Evolutionary conservation across 2,329 filamentous ascomycete genomes (phyloP), one percentile per base, ranked within the genome.

Genomic region (Aciculosporium take): DNA sequence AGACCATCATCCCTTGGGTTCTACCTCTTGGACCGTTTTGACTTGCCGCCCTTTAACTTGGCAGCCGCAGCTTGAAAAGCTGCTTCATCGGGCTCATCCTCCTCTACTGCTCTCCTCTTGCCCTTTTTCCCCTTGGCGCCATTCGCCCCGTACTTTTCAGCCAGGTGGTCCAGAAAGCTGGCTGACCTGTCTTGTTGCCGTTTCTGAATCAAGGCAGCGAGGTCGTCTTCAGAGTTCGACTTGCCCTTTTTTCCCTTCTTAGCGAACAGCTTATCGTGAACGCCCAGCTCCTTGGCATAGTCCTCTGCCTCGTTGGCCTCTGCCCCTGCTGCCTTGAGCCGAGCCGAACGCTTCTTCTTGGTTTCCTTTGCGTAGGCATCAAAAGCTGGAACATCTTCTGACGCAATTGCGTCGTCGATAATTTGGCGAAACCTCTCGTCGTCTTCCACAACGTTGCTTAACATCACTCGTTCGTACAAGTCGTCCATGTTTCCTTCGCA

Each of bases 401-500:
- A 69, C 28, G 70, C 67, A 53, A 98, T 91, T 3, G 87, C 91
- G 28, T 76, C 69, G 54, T 94, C 76, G 41, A 98, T 86, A 34
- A 94, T 84, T 13, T 56, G 62, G 12, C 85, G 73, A 62, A 94
- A 95, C 7, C 91, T 72, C 41, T 82, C 79, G 51, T 98, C 91
- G 50, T 98, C 91, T 41, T 82, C 77, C 2, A 86, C 56, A 8
- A 87, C 79, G 54, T 89, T 74, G 51, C 85, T 93, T 34, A 95
- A 70, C 79, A 98, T 94, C 31, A 98, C 81, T 0, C 67, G 66
- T 56, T 87, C 76, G 60, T 93, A 96, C 1, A 98, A 64, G 15
- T 62, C 62, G 52, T 82, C 75, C 75, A 96, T 78, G 46, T 83
- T 69, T 27, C 91, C 91, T 55, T 85, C 69, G 53, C 64, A 66